A percentile compares a stretch with the other conserved stretches of the same genome.
phyloP scores from a whole-genome alignment of 352 stramenopile species.

The Globisporangium mamillatum region DNA sequence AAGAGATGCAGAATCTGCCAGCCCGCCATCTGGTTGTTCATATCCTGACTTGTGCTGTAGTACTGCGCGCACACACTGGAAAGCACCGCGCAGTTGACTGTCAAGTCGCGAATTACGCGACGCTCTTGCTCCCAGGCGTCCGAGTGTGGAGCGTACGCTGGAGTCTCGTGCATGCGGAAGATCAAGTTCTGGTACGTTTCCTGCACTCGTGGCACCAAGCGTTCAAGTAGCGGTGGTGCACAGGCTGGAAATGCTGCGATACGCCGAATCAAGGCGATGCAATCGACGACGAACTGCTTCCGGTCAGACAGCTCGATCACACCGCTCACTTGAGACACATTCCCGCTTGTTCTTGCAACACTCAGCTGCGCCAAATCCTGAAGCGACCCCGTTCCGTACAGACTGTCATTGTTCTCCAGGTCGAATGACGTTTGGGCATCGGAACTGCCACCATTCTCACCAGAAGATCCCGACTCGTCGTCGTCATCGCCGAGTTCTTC shows the following conservation, averaged over 20 bases:
- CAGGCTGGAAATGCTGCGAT: conserved; percentile 63
- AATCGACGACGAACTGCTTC: conserved; percentile 75
- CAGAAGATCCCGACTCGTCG: conserved; percentile 21
- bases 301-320: conserved; percentile 61
- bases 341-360: conserved; percentile 39
- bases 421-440: conserved; percentile 37
- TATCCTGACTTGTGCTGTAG: conserved; percentile 51
- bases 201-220: conserved; percentile 49
- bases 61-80: conserved; percentile 60
- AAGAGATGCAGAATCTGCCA: conserved; percentile 69
- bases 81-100: conserved; percentile 50
- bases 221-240: conserved; percentile 45
- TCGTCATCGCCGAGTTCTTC: conserved; percentile 57
- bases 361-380: conserved; percentile 70
- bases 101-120: conserved; percentile 56
- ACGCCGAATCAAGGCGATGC: conserved; percentile 63
- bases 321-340: conserved; percentile 16
- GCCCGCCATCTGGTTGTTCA: conserved; percentile 55
- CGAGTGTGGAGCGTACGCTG: conserved; percentile 33
- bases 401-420: conserved; percentile 27
- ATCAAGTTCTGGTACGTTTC: conserved; percentile 35
- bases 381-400: conserved; percentile 55
- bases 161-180: conserved; percentile 50
- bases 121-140: conserved; percentile 51
- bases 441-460: conserved; percentile 26